phyloP scores from a whole-genome alignment of 2,329 filamentous ascomycete species.

The Diaporthe vaccinii region DNA sequence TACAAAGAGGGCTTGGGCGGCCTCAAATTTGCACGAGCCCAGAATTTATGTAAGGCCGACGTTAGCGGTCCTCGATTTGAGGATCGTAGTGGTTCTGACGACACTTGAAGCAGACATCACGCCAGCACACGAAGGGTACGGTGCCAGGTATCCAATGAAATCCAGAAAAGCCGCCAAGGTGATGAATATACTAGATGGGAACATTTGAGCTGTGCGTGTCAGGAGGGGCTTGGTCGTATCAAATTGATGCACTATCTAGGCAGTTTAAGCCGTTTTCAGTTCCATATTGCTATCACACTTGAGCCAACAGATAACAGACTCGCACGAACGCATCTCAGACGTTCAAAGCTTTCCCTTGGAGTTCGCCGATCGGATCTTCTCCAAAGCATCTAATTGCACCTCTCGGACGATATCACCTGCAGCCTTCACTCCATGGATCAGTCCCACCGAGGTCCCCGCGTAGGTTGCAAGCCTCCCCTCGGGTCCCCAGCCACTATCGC shows the following conservation, averaged over 20 bases:
- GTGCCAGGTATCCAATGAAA: too few relatives aligned
- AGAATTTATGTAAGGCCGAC: fast-evolving
- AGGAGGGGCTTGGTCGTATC: too few relatives aligned
- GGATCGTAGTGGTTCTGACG: too few relatives aligned
- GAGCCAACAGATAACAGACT: neutral
- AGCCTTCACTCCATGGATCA: conserved; percentile 56
- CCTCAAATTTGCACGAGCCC: too few relatives aligned
- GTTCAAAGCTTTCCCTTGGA: neutral
- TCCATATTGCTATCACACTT: neutral
- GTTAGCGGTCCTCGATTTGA: too few relatives aligned
- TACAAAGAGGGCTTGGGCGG: too few relatives aligned
- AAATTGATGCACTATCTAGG: too few relatives aligned
- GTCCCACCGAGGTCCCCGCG: conserved; percentile 60
- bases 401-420: conserved; percentile 55
- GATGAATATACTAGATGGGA: too few relatives aligned
- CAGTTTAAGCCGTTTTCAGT: neutral
- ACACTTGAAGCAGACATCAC: too few relatives aligned
- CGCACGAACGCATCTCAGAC: neutral
- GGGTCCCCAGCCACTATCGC: conserved; percentile 61
- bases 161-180: too few relatives aligned
- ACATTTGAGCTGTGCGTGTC: too few relatives aligned
- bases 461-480: conserved; percentile 64
- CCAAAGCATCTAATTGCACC: conserved; percentile 48
- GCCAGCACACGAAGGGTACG: too few relatives aligned
- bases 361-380: conserved; percentile 38